These are phyloP conservation scores for Podospora bellae-mahoneyi DNA, from an alignment of 495 filamentous ascomycete species.

Conservation along the genomic window DNA sequence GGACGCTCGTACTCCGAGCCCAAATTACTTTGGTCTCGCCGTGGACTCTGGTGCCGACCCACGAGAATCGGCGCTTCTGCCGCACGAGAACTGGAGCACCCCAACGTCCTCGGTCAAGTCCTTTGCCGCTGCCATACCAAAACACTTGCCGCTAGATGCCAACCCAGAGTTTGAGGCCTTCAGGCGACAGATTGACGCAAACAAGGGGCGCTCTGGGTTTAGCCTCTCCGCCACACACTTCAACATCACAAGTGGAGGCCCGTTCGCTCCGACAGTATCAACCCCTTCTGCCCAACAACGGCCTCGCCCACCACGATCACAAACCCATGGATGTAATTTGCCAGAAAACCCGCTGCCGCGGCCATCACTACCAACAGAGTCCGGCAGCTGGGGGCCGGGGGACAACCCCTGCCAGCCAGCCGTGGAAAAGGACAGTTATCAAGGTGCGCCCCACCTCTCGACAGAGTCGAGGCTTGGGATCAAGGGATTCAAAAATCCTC, in stretches of 20 bases:
- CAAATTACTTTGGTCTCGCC: constrained; percentile 78
- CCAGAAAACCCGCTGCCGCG: constrained; percentile 31
- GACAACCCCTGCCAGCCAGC: constrained; percentile 16
- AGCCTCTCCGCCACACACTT: constrained; percentile 50
- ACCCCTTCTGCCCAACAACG: constrained; percentile 35
- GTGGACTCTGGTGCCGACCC: constrained; percentile 57
- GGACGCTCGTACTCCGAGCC: constrained; percentile 54
- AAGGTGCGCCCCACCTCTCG: constrained; percentile 48
- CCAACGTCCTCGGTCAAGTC: constrained; percentile 65
- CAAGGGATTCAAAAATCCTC: constrained; percentile 39
- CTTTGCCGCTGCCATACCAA: constrained; percentile 64
- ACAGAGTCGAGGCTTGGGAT: constrained; percentile 48
- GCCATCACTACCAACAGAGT: constrained; percentile 39
- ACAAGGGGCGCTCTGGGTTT: constrained; percentile 47
- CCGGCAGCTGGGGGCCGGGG: constrained; percentile 38
- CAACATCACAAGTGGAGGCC: constrained; percentile 22
- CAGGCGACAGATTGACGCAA: constrained; percentile 62
- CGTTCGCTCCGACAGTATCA: constrained; percentile 24
- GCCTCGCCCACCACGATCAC: constrained; percentile 39
- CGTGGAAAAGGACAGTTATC: constrained; percentile 34
- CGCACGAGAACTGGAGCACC: constrained; percentile 69
- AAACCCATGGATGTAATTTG: constrained; percentile 39
- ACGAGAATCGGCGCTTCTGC: constrained; percentile 56
- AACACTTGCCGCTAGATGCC: constrained; percentile 63
- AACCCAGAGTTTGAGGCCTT: constrained; percentile 78